Base-by-base conservation (phyloP, 345 rosid genomes). In the Hypericum androsaemum region DNA sequence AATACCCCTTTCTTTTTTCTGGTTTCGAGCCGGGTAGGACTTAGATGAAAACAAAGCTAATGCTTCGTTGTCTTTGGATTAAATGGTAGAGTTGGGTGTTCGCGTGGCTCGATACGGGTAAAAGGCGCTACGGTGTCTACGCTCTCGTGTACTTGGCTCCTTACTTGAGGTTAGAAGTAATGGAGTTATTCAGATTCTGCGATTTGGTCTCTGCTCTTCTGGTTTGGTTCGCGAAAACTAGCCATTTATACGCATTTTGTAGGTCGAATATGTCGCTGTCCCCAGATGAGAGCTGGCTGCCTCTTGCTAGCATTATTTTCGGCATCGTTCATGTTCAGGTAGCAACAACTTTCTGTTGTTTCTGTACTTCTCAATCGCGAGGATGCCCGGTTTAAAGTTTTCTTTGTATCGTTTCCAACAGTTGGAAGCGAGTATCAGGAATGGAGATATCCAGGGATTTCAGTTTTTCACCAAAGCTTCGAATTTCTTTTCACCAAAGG, bases 71-170 rank as follows among this genome's bases (percentile, higher is more conserved):
- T 10, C 8, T 46, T 32, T n/a, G 22, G 22, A 1, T 13, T 46
- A 7, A 13, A 46, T 46, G 14, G 14, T 59, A 92, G 98, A 74
- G 96, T 69, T 92, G 98, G 98, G 80, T 92, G 12, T 92, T 92
- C 63, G 98, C 98, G 11, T 88, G 96, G 94, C 89, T 88, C 66
- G 98, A 92, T 64, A 83, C 96, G 0, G 94, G 89, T 39, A 85
- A 74, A 59, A 71, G 94, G 45, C 86, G 88, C 10, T 92, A 88
- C 57, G 86, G 86, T 12, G 67, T 81, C 11, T 88, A 81, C 56
- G 69, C 98, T 37, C 59, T 83, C 50, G 89, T 74, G 0, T 92
- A 92, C 74, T 69, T 92, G 73, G 79, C 79, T 68, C 96, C 98
- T 5, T 92, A 88, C 57, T 16, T 92, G 41, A 88, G 88, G 32